Evolutionary conservation across 768 basidiomycete genomes (phyloP).

Genomic region (Suillus ampliporus): DNA sequence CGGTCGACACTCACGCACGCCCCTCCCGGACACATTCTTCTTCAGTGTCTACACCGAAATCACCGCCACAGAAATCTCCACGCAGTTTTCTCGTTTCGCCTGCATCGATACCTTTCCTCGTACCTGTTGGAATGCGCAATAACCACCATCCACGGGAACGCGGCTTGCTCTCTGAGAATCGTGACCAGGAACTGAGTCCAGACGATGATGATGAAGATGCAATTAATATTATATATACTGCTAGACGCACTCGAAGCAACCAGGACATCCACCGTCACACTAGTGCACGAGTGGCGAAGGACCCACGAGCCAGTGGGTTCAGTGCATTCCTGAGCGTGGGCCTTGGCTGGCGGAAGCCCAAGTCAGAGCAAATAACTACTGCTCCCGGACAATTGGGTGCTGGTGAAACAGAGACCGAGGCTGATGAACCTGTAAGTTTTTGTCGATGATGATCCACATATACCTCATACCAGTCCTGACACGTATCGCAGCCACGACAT

Average conservation of each 20-base stretch:
- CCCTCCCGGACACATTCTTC: not conserved
- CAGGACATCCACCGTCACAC: conserved; percentile 25
- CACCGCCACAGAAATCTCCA: conserved; percentile 5
- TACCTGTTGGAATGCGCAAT: conserved; percentile 5
- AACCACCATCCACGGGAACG: conserved; percentile 11
- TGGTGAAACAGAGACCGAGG: conserved; percentile 81
- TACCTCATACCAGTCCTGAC: conserved; percentile 6
- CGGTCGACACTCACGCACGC: conserved; percentile 8
- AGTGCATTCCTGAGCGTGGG: conserved; percentile 32
- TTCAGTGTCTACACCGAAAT: not conserved
- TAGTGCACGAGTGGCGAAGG: conserved; percentile 10
- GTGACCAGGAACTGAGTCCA: conserved; percentile 1
- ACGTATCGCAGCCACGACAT: conserved; percentile 53
- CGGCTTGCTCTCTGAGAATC: conserved; percentile 10
- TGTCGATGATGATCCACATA: conserved; percentile 14
- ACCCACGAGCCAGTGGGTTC: conserved; percentile 24
- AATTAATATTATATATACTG: conserved; percentile 21
- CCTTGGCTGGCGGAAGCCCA: conserved; percentile 42
- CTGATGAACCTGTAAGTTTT: conserved; percentile 70
- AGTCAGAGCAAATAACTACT: conserved; percentile 60
- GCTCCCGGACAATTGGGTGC: conserved; percentile 62
- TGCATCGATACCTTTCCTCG: not conserved
- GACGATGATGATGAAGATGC: conserved; percentile 13
- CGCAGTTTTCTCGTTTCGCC: not conserved
- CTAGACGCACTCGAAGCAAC: conserved; percentile 29